These are phyloP conservation scores for Leptomonas seymouri DNA, from an alignment of 208 protist genomes.

Conservation along the genomic window DNA sequence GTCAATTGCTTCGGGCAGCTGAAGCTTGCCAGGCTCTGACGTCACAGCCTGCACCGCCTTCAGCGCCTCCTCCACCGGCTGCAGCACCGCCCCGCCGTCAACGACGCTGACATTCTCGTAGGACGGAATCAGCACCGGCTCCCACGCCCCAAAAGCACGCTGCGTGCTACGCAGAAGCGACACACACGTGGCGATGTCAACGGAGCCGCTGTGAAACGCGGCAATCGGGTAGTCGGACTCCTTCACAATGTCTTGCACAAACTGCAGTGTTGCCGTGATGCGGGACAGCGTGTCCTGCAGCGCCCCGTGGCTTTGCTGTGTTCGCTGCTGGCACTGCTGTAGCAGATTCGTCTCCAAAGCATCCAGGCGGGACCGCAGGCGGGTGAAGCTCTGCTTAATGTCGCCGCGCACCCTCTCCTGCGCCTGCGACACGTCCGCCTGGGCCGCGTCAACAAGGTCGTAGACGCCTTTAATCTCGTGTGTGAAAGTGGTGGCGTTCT, in stretches of 20 bases:
- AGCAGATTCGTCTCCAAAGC: constrained; percentile 47
- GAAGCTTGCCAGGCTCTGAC: constrained; percentile 40
- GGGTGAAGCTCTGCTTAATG: constrained; percentile 47
- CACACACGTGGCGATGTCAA: constrained; percentile 38
- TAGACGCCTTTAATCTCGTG: constrained; percentile 63
- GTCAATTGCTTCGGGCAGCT: constrained; percentile 77
- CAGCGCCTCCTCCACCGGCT: constrained; percentile 43
- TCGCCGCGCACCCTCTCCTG: constrained; percentile 40
- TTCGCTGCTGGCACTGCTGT: constrained; percentile 36
- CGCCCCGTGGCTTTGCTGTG: constrained; percentile 29
- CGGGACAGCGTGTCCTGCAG: constrained; percentile 39
- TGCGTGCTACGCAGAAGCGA: constrained; percentile 51
- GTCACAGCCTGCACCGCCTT: constrained; percentile 21
- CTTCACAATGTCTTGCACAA: constrained; percentile 43
- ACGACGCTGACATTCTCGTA: constrained; percentile 44
- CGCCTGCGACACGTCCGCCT: constrained; percentile 42
- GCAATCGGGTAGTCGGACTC: constrained; percentile 46
- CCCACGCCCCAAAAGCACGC: constrained; percentile 61
- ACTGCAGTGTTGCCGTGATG: constrained; percentile 46
- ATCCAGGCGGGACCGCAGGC: constrained; percentile 44
- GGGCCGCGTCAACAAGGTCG: constrained; percentile 57
- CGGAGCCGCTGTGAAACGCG: constrained; percentile 40
- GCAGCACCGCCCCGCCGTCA: constrained; percentile 34
- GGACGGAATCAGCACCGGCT: constrained; percentile 46
- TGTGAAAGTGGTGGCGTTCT: constrained; percentile 61